Conservation (phyloP, 2,329 filamentous ascomycete species). For the Leptographium lundbergii region DNA sequence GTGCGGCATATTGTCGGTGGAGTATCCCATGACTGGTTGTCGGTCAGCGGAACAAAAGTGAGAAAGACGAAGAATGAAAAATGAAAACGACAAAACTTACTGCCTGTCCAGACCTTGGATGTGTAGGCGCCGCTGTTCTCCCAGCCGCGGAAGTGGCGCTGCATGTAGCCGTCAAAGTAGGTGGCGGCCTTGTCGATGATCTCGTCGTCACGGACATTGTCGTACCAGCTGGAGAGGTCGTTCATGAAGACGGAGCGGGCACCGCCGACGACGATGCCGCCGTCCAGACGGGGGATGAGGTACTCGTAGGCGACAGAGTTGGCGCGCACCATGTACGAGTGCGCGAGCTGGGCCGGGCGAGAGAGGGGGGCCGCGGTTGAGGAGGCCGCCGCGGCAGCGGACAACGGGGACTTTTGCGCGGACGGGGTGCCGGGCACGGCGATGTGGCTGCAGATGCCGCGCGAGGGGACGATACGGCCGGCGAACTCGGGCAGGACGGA, state of each 20-base stretch:
- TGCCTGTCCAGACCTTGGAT: constrained; percentile 25
- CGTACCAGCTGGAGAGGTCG: constrained; percentile 27
- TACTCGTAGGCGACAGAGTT: constrained; percentile 20
- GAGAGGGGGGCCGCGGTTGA: neutral
- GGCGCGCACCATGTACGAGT: constrained; percentile 16
- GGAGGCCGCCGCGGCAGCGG: neutral
- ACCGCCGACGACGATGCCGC: constrained; percentile 28
- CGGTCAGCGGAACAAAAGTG: constrained; percentile 28
- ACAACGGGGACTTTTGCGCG: neutral
- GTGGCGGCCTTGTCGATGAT: constrained; percentile 26
- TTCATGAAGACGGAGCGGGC: constrained; percentile 19
- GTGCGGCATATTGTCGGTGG: constrained; percentile 25
- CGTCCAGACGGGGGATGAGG: constrained; percentile 30
- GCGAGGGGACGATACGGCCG: constrained; percentile 16
- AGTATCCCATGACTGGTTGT: constrained; percentile 31
- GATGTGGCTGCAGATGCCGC: constrained; percentile 5
- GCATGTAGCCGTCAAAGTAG: constrained; percentile 38
- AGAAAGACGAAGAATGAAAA: constrained; percentile 10
- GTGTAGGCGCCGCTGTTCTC: constrained; percentile 25
- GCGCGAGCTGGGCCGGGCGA: constrained; percentile 1
- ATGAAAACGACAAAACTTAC: constrained; percentile 16
- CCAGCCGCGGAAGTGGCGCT: constrained; percentile 34
- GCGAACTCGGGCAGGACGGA: constrained; percentile 19
- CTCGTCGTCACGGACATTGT: constrained; percentile 30
- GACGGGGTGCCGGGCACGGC: neutral